phyloP scores from a whole-genome alignment of 495 filamentous ascomycete genomes.

The Neurospora terricola region DNA sequence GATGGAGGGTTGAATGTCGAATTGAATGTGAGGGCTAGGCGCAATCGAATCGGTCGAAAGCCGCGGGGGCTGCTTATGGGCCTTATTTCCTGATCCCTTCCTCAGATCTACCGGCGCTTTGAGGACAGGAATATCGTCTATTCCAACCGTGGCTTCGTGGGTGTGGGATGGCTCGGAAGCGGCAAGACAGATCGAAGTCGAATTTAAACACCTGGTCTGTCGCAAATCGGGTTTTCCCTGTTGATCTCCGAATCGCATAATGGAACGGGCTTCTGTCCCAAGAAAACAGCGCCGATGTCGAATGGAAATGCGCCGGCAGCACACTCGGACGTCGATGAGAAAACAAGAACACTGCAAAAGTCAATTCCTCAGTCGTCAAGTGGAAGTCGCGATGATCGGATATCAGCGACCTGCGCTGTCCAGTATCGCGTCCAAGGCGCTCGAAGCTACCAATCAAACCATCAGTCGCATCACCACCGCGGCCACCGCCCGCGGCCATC shows the following conservation, averaged over 20 bases:
- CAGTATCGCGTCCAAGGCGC: background rate
- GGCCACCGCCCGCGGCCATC: background rate
- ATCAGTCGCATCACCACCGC: background rate
- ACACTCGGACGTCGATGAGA: background rate
- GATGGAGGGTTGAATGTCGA: background rate
- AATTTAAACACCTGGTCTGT: background rate
- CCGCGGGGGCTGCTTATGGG: background rate
- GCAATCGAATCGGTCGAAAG: background rate
- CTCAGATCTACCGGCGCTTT: background rate
- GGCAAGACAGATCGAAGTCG: background rate
- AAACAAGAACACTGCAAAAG: background rate
- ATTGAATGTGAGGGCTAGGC: background rate
- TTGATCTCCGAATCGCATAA: background rate
- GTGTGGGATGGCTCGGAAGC: background rate
- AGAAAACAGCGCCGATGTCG: background rate
- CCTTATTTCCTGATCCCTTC: background rate
- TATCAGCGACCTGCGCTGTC: background rate
- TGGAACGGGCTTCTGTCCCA: background rate
- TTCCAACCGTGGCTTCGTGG: background rate
- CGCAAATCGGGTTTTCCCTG: background rate
- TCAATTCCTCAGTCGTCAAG: background rate
- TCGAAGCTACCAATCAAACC: background rate
- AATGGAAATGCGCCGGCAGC: background rate
- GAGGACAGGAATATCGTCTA: background rate
- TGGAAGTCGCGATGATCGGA: background rate